Conservation (phyloP, 768 basidiomycete genomes). For the Leccinum sublutescens region DNA sequence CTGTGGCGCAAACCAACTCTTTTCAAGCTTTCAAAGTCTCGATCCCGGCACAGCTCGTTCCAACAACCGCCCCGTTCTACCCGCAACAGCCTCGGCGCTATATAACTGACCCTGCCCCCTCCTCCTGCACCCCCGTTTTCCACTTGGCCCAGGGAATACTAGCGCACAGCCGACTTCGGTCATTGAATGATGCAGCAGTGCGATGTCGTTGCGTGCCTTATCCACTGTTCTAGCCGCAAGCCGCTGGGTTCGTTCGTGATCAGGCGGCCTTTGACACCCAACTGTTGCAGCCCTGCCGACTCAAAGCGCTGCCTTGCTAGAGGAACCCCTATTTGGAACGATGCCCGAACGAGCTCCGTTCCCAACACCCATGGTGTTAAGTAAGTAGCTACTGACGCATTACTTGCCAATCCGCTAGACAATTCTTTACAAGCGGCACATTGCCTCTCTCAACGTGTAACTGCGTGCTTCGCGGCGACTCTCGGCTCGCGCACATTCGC, state of each 20-base stretch:
- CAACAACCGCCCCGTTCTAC: neutral
- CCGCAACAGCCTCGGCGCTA: neutral
- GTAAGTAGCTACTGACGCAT: neutral
- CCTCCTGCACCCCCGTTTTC: neutral
- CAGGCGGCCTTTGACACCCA: neutral
- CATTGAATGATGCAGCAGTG: neutral
- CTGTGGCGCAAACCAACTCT: neutral
- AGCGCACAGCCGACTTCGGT: neutral
- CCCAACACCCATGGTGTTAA: neutral
- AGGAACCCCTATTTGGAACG: conserved; percentile 1
- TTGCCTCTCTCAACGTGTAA: neutral
- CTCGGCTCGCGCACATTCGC: conserved; percentile 1
- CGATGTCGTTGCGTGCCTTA: neutral
- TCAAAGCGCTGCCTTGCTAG: neutral
- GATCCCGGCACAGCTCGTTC: neutral
- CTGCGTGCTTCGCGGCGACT: neutral
- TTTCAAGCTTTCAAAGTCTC: neutral
- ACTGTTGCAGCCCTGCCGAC: no score
- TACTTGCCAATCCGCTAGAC: neutral
- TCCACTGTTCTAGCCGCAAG: neutral
- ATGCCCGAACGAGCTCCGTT: neutral
- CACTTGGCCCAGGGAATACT: neutral
- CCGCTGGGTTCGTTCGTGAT: neutral
- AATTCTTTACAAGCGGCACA: no score
- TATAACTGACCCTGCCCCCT: neutral